Base-by-base conservation (phyloP, 1,284 basidiomycete genomes). In the Puccinia polysora region DNA sequence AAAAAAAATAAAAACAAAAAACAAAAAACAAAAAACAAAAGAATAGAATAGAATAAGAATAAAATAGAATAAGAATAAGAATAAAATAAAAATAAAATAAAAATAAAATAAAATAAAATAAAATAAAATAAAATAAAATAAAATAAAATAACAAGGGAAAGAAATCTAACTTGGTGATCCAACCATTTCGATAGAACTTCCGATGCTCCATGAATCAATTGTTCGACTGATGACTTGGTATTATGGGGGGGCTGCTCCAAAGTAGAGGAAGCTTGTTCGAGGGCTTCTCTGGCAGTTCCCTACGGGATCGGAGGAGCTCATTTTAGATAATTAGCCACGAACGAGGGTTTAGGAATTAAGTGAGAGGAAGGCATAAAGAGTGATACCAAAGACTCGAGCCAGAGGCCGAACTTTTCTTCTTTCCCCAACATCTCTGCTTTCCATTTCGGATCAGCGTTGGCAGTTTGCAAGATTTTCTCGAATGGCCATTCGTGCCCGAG, bases 341-440 rank as follows among this genome's bases (percentile, higher is more conserved):
- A 78, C 70, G 84, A 80, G 88, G 75, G 45, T 25, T 65, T 20
- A 25, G 30, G 15, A 30, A n/a, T 2, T 36, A 25, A n/a, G 14
- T 6, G 25, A 32, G 47, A n/a, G 36, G 36, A 23, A 7, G 14
- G 2, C 12, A 3, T 8, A 63, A 28, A 68, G 10, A n/a, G 4
- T 30, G 65, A 75, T 30, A 55, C 65, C 76, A 92, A 84, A 74
- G 88, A 85, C 34, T 85, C 82, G 76, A 91, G 84, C 81, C 92
- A 84, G 89, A 96, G 89, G 58, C 88, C 86, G 78, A 94, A 94
- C 80, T 94, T 95, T 81, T 95, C 92, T 75, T 94, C 89, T 76
- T 86, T 85, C 77, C 84, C 86, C 77, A 88, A 78, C 76, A 87
- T 86, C 73, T 87, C 86, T 64, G 84, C 83, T 75, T 86, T 88